Evolutionary conservation across 768 basidiomycete species (phyloP).

Genomic region (Agrocybe pediades): DNA sequence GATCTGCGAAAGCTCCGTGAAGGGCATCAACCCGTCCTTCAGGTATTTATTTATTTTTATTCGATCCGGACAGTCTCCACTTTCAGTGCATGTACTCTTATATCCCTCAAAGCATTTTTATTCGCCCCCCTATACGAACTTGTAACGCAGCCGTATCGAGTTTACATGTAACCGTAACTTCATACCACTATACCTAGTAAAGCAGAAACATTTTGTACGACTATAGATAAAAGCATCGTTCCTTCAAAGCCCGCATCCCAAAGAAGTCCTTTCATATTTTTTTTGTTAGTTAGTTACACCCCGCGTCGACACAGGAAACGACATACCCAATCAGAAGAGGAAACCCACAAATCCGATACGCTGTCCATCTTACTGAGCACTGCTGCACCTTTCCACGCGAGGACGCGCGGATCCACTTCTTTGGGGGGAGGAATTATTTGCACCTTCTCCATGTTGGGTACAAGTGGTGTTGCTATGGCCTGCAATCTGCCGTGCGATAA

Average conservation of each 20-base stretch:
- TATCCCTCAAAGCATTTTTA: too few species aligned
- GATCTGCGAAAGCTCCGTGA: background rate
- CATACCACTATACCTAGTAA: too few species aligned
- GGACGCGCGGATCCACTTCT: constrained; percentile 85
- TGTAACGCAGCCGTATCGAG: too few species aligned
- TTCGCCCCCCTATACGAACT: too few species aligned
- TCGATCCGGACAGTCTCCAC: too few species aligned
- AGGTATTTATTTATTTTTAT: too few species aligned
- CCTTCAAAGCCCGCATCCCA: constrained; percentile 81
- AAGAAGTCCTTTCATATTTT: constrained; percentile 69
- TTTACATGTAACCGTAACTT: background rate
- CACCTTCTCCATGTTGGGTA: constrained; percentile 84
- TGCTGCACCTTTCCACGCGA: constrained; percentile 94
- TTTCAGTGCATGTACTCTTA: too few species aligned
- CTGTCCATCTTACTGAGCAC: constrained; percentile 93
- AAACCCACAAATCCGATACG: constrained; percentile 87
- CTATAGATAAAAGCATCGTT: constrained; percentile 80
- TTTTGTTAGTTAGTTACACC: too few species aligned
- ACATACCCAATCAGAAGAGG: constrained; percentile 80
- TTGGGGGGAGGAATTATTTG: constrained; percentile 94
- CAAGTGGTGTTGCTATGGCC: constrained; percentile 82
- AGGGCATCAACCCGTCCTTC: too few species aligned
- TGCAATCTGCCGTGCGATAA: constrained; percentile 52
- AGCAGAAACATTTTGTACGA: constrained; percentile 3
- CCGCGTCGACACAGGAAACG: too few species aligned